Evolutionary conservation across 768 basidiomycete species (phyloP), one percentile per base, ranked within the genome.

Genomic region (Leccinum obscurum): DNA sequence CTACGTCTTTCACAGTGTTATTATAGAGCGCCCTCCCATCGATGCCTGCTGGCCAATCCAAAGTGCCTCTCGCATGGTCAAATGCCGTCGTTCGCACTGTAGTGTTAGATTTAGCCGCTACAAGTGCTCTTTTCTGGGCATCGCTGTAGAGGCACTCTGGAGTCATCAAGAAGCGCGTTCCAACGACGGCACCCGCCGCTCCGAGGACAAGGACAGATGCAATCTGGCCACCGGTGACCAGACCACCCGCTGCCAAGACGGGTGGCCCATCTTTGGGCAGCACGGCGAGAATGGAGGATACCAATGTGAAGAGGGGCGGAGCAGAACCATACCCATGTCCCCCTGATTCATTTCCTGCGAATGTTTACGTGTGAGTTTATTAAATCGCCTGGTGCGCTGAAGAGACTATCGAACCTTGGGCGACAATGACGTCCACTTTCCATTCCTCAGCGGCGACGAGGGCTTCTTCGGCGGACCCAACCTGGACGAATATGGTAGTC

Each of bases 121-220:
- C 63, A 39, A 90, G 77, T 0, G 83, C 81, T 35, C 76, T 72
- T 62, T 85, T 84, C 65, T 89, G 86, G 1, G 66, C 66, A 48
- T 80, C 77, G 28, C 77, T 77, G 72, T 87, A 89, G 11, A 81
- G 72, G 62, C 86, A 77, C 75, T 92, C 90, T 4, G 81, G 79
- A 1, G 89, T 83, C 60, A 88, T 77, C 52, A 90, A 73, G 68
- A 93, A 90, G 7, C 90, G 87, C 0, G 92, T 93, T 55, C 92
- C 92, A 22, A 87, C 67, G 32, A 87, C 87, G 10, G 75, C 86
- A 3, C 88, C 92, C 24, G 85, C 76, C 3, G 85, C 88, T 14
- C 91, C 91, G 35, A 89, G 79, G 6, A 81, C 72, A 57, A 95
- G 81, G 49, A 87, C 69, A 4, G 86, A 77, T 35, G 89, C 87